Conservation (phyloP, 2,329 filamentous ascomycete species). For the Penicillium sp. region DNA sequence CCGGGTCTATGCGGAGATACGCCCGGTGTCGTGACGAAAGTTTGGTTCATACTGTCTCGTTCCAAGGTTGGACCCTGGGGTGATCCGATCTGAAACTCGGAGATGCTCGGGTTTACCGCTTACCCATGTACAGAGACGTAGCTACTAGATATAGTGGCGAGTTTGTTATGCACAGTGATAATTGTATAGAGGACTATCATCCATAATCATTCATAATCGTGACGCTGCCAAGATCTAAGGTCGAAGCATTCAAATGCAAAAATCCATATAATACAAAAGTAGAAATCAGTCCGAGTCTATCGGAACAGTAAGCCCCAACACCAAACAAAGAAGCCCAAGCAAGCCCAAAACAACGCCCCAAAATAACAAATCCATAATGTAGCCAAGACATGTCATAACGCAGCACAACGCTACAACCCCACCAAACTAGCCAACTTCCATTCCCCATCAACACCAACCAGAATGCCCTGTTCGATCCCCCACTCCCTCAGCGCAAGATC, state of each 20-base stretch:
- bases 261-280: no score
- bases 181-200: background rate
- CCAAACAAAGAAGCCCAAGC: background rate
- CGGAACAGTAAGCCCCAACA: background rate
- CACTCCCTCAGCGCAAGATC: conserved; percentile 43
- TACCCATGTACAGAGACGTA: no score
- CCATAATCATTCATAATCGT: background rate
- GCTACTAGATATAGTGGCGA: no score
- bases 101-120: background rate
- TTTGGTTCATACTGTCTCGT: background rate
- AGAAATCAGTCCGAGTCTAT: no score
- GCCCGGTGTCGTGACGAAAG: background rate
- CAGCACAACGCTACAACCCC: background rate
- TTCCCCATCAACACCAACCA: conserved; percentile 20
- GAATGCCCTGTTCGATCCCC: conserved; percentile 39
- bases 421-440: conserved; percentile 23
- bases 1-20: background rate
- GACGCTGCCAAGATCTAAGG: no score
- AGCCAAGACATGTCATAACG: background rate
- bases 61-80: background rate
- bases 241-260: no score
- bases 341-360: background rate
- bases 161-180: no score
- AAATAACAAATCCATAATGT: background rate
- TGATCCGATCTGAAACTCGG: background rate